Percentiles rank a stretch among this genome's conserved stretches.
Evolutionary conservation across 371 early-diverging fungal genomes (phyloP).

Genomic region (Mucor indicus): DNA sequence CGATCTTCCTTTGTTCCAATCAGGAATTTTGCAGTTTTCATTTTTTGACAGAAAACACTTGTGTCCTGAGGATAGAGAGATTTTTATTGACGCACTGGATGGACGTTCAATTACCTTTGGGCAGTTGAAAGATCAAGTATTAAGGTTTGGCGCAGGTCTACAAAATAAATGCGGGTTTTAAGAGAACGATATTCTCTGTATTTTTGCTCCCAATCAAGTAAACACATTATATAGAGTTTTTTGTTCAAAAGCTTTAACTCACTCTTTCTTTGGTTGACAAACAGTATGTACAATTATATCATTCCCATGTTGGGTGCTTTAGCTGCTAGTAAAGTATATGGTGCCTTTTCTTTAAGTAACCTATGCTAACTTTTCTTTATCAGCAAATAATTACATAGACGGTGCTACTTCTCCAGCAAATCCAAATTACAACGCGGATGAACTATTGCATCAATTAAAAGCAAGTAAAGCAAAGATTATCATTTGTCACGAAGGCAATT

Average conservation of each 20-base stretch:
- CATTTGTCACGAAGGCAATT: slow-evolving; percentile 39
- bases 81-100: slow-evolving; percentile 59
- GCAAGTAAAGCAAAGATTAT: slow-evolving; percentile 63
- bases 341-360: slow-evolving; percentile 26
- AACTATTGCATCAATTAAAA: slow-evolving; percentile 69
- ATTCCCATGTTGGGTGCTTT: slow-evolving; percentile 35
- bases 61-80: slow-evolving; percentile 33
- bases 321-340: slow-evolving; percentile 32
- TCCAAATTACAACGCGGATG: slow-evolving; percentile 69
- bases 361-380: slow-evolving; percentile 44
- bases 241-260: not conserved
- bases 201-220: not conserved
- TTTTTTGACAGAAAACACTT: slow-evolving; percentile 22
- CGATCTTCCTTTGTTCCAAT: slow-evolving; percentile 7
- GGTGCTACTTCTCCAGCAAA: slow-evolving; percentile 72
- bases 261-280: slow-evolving; percentile 8
- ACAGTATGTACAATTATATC: slow-evolving; percentile 39
- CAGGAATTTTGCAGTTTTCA: slow-evolving; percentile 19
- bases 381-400: slow-evolving; percentile 34
- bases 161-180: not conserved
- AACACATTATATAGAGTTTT: not conserved
- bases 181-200: not conserved
- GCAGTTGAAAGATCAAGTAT: slow-evolving; percentile 49
- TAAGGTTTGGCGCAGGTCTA: slow-evolving; percentile 18
- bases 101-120: slow-evolving; percentile 55